A percentile compares a stretch with the other conserved stretches of the same genome.
These are phyloP conservation scores for Melaleuca alternifolia DNA, from an alignment of 345 rosid species.

Conservation along the genomic window DNA sequence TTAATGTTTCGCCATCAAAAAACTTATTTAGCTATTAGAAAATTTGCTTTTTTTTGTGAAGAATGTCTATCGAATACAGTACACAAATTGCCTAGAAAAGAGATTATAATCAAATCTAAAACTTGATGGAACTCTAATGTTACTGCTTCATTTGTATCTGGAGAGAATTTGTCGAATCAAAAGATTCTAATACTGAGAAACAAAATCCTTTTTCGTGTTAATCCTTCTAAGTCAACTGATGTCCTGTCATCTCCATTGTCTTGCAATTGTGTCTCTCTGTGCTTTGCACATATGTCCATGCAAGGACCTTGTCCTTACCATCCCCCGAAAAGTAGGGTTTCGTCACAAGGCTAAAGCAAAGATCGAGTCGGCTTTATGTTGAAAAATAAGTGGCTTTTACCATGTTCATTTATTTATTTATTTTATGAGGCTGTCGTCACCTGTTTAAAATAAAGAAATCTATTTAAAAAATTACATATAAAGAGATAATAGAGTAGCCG, in stretches of 20 bases:
- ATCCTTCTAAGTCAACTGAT: background rate
- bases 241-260: background rate
- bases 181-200: background rate
- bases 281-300: background rate
- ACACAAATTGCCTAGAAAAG: background rate
- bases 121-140: background rate
- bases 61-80: background rate
- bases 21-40: background rate
- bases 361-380: background rate
- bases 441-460: background rate
- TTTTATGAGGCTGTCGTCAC: background rate
- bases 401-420: background rate
- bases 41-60: accelerated
- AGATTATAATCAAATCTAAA: background rate
- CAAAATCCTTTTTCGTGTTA: background rate
- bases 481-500: background rate
- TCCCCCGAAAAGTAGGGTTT: background rate
- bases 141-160: background rate
- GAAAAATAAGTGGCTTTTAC: background rate
- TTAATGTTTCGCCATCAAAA: no score
- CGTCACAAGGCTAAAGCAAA: background rate
- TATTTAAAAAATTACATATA: background rate
- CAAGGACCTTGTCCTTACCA: background rate
- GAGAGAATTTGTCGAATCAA: accelerated
- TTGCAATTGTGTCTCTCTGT: background rate